phyloP scores from a whole-genome alignment of 2,329 filamentous ascomycete genomes.

The Lachnellula arida region DNA sequence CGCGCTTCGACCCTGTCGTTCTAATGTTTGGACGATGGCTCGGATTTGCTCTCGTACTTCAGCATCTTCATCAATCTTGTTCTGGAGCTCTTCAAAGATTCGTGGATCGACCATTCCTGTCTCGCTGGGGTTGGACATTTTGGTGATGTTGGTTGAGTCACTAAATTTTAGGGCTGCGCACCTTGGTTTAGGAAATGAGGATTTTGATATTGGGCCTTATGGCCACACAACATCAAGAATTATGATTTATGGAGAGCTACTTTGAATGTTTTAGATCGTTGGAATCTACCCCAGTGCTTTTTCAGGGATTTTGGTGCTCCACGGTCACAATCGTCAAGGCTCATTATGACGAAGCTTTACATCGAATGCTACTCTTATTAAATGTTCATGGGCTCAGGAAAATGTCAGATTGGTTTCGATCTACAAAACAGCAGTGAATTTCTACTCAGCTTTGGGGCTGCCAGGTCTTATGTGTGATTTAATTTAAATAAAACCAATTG shows the following conservation, averaged over 20 bases:
- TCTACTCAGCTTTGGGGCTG: not conserved
- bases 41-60: slow-evolving; percentile 77
- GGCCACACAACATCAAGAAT: no score
- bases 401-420: no score
- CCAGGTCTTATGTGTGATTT: no score
- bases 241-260: no score
- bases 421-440: not conserved
- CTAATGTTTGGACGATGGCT: slow-evolving; percentile 74
- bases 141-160: not conserved
- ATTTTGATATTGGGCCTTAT: not conserved
- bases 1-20: slow-evolving; percentile 75
- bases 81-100: slow-evolving; percentile 84
- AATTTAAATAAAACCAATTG: no score
- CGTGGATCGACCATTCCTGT: slow-evolving; percentile 50
- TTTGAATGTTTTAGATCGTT: no score
- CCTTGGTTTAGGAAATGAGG: not conserved
- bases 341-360: no score
- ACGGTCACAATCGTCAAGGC: no score
- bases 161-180: not conserved
- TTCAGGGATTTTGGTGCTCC: no score
- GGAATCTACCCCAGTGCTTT: no score
- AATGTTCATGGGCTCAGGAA: no score
- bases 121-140: slow-evolving; percentile 14
- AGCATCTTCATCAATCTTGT: slow-evolving; percentile 83
- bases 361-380: no score